phyloP scores from a whole-genome alignment of 2,329 filamentous ascomycete genomes.

The Davidsoniella virescens region DNA sequence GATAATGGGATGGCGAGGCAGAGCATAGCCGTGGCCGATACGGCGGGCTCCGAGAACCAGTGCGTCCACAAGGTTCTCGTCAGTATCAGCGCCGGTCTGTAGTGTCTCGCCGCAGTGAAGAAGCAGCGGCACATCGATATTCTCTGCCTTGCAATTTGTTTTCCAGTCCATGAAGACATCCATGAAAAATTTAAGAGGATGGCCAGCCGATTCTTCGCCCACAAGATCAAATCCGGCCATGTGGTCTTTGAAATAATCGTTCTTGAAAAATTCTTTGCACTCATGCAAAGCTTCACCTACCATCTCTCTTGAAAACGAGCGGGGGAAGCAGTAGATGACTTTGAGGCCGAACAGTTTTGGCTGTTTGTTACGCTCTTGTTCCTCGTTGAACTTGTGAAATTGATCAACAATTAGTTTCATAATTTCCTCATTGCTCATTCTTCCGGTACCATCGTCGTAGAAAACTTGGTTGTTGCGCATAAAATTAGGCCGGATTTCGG shows the following conservation, averaged over 20 bases:
- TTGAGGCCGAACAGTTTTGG: constrained; percentile 42
- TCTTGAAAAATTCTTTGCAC: constrained; percentile 42
- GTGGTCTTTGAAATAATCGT: constrained; percentile 31
- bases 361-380: constrained; percentile 26
- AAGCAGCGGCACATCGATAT: constrained; percentile 50
- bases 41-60: constrained; percentile 49
- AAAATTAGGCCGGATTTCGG: constrained; percentile 54
- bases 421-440: constrained; percentile 40
- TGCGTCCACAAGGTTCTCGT: constrained; percentile 55
- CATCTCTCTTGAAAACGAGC: constrained; percentile 34
- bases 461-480: constrained; percentile 47
- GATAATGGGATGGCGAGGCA: constrained; percentile 50
- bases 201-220: constrained; percentile 47
- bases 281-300: constrained; percentile 40
- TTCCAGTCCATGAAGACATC: constrained; percentile 40
- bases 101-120: constrained; percentile 66
- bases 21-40: constrained; percentile 58
- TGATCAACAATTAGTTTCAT: constrained; percentile 43
- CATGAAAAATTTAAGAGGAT: constrained; percentile 40
- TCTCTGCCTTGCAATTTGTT: constrained; percentile 28
- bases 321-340: constrained; percentile 55
- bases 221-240: constrained; percentile 58
- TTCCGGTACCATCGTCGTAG: constrained; percentile 34
- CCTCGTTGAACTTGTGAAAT: constrained; percentile 18
- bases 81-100: constrained; percentile 44